phyloP scores from a whole-genome alignment of 192 early-diverging fungal genomes.

The Coemansia umbellata region DNA sequence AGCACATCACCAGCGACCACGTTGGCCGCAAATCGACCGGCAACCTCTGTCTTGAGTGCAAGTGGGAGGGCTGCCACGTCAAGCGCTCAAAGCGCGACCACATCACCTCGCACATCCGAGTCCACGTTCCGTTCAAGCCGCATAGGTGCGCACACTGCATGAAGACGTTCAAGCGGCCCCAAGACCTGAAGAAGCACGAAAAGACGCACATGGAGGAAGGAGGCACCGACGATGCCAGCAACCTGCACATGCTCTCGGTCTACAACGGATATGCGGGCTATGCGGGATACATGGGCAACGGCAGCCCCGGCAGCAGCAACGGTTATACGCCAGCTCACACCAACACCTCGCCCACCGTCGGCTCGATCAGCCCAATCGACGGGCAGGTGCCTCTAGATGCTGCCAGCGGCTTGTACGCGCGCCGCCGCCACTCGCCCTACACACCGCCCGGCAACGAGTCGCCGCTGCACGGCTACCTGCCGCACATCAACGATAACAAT shows the following conservation, averaged over 20 bases:
- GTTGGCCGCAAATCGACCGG: constrained; percentile 85
- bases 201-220: constrained; percentile 62
- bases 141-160: constrained; percentile 77
- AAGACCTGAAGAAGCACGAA: constrained; percentile 94
- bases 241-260: constrained; percentile 6
- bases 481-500: constrained; percentile 21
- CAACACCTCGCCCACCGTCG: constrained; percentile 30
- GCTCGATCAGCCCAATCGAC: constrained; percentile 38
- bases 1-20: constrained; percentile 84
- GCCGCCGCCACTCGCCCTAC: constrained; percentile 36
- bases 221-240: constrained; percentile 9
- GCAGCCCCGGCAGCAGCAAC: constrained; percentile 2
- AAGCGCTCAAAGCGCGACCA: constrained; percentile 87
- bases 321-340: constrained; percentile 24
- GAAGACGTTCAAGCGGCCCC: constrained; percentile 90
- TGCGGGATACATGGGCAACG: constrained; percentile 9
- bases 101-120: constrained; percentile 93
- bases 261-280: constrained; percentile 32
- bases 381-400: constrained; percentile 24
- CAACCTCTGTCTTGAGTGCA: constrained; percentile 84
- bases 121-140: constrained; percentile 91
- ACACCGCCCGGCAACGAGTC: constrained; percentile 25
- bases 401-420: constrained; percentile 12
- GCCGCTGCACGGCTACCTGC: constrained; percentile 37
- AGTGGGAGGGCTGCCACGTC: constrained; percentile 79